Base-by-base conservation (phyloP, 2,329 filamentous ascomycete species). In the Paecilomyces dactylethromorphus region DNA sequence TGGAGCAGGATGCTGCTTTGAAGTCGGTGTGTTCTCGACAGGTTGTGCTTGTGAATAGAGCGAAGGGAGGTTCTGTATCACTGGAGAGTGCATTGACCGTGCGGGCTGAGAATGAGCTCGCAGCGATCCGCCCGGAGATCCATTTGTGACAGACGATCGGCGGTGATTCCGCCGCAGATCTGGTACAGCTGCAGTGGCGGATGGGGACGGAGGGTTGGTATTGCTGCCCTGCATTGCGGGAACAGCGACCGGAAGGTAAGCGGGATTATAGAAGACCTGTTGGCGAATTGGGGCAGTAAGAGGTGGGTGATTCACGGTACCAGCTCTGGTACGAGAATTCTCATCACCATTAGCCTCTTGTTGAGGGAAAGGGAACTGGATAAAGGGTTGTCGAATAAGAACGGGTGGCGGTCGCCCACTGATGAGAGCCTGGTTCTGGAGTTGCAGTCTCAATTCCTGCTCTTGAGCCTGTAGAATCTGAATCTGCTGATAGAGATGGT, bases 21-120 rank as follows among this genome's bases (percentile, higher is more conserved):
- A 65, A 50, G 57, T 55, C 50, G 71, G 71, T 18, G 70, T 67
- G 24, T 60, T 60, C 13, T 74, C 71, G 39, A 67, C 59, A n/a
- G 63, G 51, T 45, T 71, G 71, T 15, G 69, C 63, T 21, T 70
- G 67, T 22, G 69, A 64, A 60, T 73, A 74, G 10, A 74, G 60
- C 12, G 71, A 69, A 8, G 68, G 65, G 57, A 74, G 70, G 45
- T 60, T 68, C 50, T 69, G 71, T 53, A 71, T 62, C 50, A 62
- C 64, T 3, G 68, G 66, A 26, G 74, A 73, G 56, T 74, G 72
- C 18, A 78, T 63, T n/a, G 74, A 67, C 24, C 78, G 71, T n/a
- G 78, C 77, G 56, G 78, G 78, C 59, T 81, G 78, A n/a, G 78
- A 81, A 24, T 81, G 78, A n/a, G 78, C 78, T 57, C 78, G 69